Evolutionary conservation across 371 early-diverging fungal genomes (phyloP).

Genomic region (Syncephalis fuscata): DNA sequence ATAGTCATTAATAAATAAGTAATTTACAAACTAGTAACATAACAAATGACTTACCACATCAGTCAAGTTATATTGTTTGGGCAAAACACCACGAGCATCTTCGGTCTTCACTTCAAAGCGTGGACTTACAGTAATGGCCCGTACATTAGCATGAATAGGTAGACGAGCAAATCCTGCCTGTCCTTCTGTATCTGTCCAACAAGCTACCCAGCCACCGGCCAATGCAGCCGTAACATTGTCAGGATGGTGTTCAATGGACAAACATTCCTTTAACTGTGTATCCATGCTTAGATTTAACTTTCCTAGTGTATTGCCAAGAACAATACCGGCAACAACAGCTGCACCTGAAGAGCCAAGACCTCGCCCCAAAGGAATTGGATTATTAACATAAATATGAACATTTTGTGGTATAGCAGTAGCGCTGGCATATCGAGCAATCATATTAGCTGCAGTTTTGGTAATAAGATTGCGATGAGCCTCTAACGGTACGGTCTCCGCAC

Average conservation of each 20-base stretch:
- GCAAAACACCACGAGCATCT: slow-evolving; percentile 79
- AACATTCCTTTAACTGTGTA: slow-evolving; percentile 67
- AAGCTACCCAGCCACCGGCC: slow-evolving; percentile 85
- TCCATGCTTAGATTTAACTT: slow-evolving; percentile 43
- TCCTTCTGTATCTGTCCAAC: slow-evolving; percentile 43
- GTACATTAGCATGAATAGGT: slow-evolving; percentile 47
- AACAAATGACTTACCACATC: slow-evolving; percentile 51
- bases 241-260: slow-evolving; percentile 89
- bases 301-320: slow-evolving; percentile 63
- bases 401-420: slow-evolving; percentile 30
- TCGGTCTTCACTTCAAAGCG: slow-evolving; percentile 83
- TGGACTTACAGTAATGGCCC: slow-evolving; percentile 75
- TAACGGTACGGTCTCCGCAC: slow-evolving; percentile 60
- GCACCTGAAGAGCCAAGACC: slow-evolving; percentile 93
- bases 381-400: slow-evolving; percentile 50
- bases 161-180: slow-evolving; percentile 24
- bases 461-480: slow-evolving; percentile 72
- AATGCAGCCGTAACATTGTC: slow-evolving; percentile 91
- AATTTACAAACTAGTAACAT: no score
- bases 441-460: slow-evolving; percentile 49
- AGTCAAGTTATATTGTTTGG: slow-evolving; percentile 44
- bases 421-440: slow-evolving; percentile 61
- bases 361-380: slow-evolving; percentile 87
- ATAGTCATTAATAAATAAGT: no score
- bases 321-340: slow-evolving; percentile 88